Conservation (phyloP, 805 yeast genomes). For the Candida palmyrensis region DNA sequence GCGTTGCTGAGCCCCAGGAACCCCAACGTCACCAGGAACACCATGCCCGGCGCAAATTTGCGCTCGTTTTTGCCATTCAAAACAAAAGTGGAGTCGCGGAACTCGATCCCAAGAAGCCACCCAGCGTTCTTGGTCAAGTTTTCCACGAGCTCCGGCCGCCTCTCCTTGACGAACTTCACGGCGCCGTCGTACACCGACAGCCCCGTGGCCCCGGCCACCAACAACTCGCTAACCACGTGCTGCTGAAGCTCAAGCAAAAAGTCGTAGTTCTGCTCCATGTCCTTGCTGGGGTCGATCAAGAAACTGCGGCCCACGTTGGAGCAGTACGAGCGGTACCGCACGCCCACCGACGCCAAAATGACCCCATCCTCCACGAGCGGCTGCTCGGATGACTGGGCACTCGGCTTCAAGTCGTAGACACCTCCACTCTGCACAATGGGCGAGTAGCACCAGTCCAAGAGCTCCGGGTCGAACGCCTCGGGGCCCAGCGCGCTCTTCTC, state of each 20-base stretch:
- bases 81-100: slow-evolving; percentile 72
- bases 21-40: slow-evolving; percentile 73
- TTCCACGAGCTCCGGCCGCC: slow-evolving; percentile 58
- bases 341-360: slow-evolving; percentile 76
- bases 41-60: slow-evolving; percentile 62
- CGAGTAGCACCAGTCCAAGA: slow-evolving; percentile 88
- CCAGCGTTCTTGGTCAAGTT: slow-evolving; percentile 78
- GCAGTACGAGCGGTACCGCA: slow-evolving; percentile 84
- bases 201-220: slow-evolving; percentile 68
- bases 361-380: slow-evolving; percentile 66
- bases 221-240: slow-evolving; percentile 45
- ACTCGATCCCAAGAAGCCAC: slow-evolving; percentile 84
- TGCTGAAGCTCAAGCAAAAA: slow-evolving; percentile 66
- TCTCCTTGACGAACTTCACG: slow-evolving; percentile 46
- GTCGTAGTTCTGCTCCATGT: slow-evolving; percentile 75
- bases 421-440: slow-evolving; percentile 91
- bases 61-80: slow-evolving; percentile 71
- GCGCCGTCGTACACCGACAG: slow-evolving; percentile 63
- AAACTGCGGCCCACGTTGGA: slow-evolving; percentile 85
- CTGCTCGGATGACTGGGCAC: slow-evolving; percentile 69
- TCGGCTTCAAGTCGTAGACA: slow-evolving; percentile 74
- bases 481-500: slow-evolving; percentile 7
- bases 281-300: slow-evolving; percentile 80
- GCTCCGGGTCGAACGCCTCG: slow-evolving; percentile 65
- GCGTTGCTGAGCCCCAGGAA: slow-evolving; percentile 56